phyloP scores from a whole-genome alignment of 495 filamentous ascomycete species.

The Echria macrotheca region DNA sequence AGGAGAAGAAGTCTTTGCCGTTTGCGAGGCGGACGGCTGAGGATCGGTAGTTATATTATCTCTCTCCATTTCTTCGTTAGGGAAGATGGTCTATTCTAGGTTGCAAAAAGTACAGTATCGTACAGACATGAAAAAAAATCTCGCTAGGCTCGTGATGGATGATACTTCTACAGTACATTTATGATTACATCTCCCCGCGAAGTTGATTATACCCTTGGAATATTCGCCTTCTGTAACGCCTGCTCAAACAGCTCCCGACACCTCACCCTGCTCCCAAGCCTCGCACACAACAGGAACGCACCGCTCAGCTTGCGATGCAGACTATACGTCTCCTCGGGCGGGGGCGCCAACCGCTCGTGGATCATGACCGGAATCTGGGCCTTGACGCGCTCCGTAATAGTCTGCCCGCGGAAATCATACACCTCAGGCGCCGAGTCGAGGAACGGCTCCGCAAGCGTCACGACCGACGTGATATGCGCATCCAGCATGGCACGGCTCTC shows the following conservation, averaged over 20 bases:
- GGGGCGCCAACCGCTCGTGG: constrained; percentile 76
- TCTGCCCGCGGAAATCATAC: constrained; percentile 91
- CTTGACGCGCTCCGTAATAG: constrained; percentile 87
- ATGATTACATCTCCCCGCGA: too few species aligned
- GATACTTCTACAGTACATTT: too few species aligned
- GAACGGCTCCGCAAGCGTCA: constrained; percentile 92
- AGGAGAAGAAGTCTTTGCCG: constrained; percentile 78
- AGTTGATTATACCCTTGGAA: too few species aligned
- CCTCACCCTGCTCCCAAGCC: constrained; percentile 70
- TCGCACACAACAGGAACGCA: constrained; percentile 87
- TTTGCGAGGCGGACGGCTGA: constrained; percentile 50
- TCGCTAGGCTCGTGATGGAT: too few species aligned
- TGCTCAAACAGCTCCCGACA: constrained; percentile 77
- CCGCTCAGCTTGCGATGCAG: constrained; percentile 94
- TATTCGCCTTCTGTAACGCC: constrained; percentile 50
- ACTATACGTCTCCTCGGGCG: constrained; percentile 96
- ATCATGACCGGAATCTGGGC: constrained; percentile 88
- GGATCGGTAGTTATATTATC: constrained; percentile 7
- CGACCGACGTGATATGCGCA: constrained; percentile 74
- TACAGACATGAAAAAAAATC: too few species aligned
- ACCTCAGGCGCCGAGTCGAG: constrained; percentile 65
- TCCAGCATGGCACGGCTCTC: constrained; percentile 79
- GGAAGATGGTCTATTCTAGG: neutral
- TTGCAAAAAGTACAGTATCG: too few species aligned
- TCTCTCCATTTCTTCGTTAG: neutral